phyloP scores from a whole-genome alignment of 495 filamentous ascomycete genomes.

The Trichoderma virens region DNA sequence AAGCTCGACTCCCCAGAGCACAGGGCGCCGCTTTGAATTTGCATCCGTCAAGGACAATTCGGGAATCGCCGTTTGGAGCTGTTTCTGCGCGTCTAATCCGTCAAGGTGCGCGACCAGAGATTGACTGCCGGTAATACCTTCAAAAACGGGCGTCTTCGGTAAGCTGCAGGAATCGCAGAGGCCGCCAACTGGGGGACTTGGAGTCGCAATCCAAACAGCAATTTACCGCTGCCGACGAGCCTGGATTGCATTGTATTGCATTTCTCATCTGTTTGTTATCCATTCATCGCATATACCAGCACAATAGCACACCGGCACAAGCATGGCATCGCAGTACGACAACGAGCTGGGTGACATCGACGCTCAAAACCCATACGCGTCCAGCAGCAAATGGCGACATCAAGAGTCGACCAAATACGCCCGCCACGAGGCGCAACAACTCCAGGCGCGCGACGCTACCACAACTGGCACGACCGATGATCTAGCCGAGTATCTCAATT shows the following conservation, averaged over 20 bases:
- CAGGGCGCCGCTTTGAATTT: too few species aligned
- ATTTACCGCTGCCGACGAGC: not conserved
- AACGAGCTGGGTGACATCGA: constrained; percentile 23
- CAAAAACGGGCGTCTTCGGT: not conserved
- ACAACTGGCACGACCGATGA: constrained; percentile 32
- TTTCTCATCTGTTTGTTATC: too few species aligned
- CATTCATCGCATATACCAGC: not conserved
- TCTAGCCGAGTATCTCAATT: constrained; percentile 44
- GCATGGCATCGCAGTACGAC: constrained; percentile 10
- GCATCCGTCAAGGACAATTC: not conserved
- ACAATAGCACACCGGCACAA: not conserved
- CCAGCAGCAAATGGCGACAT: constrained; percentile 41
- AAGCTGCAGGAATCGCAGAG: not conserved
- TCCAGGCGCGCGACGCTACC: constrained; percentile 29
- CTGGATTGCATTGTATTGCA: not conserved
- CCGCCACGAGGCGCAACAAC: constrained; percentile 21
- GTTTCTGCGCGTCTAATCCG: not conserved
- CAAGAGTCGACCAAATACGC: constrained; percentile 43
- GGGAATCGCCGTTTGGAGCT: not conserved
- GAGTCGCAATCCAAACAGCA: not conserved
- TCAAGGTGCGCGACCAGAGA: not conserved
- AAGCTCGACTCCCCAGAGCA: not conserved
- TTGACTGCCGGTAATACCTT: not conserved
- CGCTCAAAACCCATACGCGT: constrained; percentile 39
- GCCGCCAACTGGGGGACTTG: not conserved